phyloP scores from a whole-genome alignment of 1,284 basidiomycete species.

The Ceratobasidium sp. region DNA sequence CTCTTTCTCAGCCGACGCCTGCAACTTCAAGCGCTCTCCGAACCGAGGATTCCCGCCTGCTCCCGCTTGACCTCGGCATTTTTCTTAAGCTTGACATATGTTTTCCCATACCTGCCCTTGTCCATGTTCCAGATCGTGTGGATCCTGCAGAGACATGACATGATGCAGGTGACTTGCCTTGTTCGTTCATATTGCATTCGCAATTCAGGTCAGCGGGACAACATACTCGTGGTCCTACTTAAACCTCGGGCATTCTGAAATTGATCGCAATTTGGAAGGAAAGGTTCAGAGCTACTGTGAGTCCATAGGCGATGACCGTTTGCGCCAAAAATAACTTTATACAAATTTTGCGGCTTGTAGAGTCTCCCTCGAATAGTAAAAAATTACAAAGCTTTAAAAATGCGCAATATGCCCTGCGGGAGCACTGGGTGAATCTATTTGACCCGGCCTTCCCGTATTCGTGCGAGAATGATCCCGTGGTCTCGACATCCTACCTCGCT shows the following conservation, averaged over 20 bases:
- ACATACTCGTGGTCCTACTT: too few relatives aligned
- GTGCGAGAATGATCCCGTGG: slow-evolving; percentile 7
- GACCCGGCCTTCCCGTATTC: background rate
- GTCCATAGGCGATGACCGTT: too few relatives aligned
- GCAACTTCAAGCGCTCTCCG: background rate
- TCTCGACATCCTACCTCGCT: slow-evolving; percentile 8
- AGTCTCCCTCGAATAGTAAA: background rate
- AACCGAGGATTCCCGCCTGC: background rate
- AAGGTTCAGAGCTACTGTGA: too few relatives aligned
- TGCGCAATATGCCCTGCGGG: background rate
- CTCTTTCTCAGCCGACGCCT: background rate
- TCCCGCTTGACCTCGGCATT: background rate
- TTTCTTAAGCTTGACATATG: background rate
- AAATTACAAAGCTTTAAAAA: background rate
- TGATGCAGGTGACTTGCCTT: too few relatives aligned
- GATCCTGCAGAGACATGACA: too few relatives aligned
- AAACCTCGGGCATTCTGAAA: too few relatives aligned
- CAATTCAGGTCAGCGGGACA: too few relatives aligned
- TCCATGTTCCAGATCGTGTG: too few relatives aligned
- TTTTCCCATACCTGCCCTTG: too few relatives aligned
- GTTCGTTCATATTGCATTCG: too few relatives aligned
- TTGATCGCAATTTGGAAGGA: too few relatives aligned
- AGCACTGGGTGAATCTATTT: background rate
- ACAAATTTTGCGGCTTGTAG: background rate
- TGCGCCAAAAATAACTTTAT: background rate